These are phyloP conservation scores for Amanita brunnescens DNA, from an alignment of 768 basidiomycete genomes.

Conservation along the genomic window DNA sequence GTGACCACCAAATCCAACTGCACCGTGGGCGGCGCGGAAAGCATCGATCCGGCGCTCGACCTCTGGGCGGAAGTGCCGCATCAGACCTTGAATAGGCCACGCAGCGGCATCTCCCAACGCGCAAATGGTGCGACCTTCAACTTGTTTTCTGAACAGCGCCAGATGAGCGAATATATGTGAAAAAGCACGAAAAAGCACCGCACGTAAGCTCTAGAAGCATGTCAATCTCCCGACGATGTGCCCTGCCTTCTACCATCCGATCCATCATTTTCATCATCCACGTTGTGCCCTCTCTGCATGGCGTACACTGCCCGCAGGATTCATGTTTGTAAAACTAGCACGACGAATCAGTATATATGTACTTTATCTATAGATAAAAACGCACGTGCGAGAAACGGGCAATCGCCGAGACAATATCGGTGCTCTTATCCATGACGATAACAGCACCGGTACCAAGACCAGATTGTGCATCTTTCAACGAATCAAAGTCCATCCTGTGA, in stretches of 20 bases:
- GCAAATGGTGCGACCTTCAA: slow-evolving; percentile 95
- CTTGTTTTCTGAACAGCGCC: slow-evolving; percentile 69
- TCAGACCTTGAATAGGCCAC: slow-evolving; percentile 97
- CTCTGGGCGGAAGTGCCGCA: slow-evolving; percentile 95
- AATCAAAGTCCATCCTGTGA: slow-evolving; percentile 93
- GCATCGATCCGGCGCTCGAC: slow-evolving; percentile 82
- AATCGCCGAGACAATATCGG: slow-evolving; percentile 90
- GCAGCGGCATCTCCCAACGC: slow-evolving; percentile 96
- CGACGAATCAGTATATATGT: slow-evolving; percentile 12
- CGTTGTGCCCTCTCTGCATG: slow-evolving; percentile 90
- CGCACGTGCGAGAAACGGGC: slow-evolving; percentile 76
- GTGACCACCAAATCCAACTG: slow-evolving; percentile 83
- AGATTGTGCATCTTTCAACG: slow-evolving; percentile 91
- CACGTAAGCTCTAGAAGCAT: slow-evolving; percentile 95
- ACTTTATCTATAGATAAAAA: slow-evolving; percentile 3
- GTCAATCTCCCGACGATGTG: slow-evolving; percentile 90
- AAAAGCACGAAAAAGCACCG: slow-evolving; percentile 17
- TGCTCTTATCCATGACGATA: slow-evolving; percentile 98
- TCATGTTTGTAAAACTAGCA: slow-evolving; percentile 89
- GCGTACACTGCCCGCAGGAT: slow-evolving; percentile 95
- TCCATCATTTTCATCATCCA: slow-evolving; percentile 99
- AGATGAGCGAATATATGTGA: too few relatives aligned
- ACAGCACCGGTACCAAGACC: slow-evolving; percentile 97
- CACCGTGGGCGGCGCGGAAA: slow-evolving; percentile 68
- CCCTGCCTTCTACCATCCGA: slow-evolving; percentile 87